Evolutionary conservation across 2,329 filamentous ascomycete species (phyloP).

Genomic region (Aspergillus pseudoglaucus): DNA sequence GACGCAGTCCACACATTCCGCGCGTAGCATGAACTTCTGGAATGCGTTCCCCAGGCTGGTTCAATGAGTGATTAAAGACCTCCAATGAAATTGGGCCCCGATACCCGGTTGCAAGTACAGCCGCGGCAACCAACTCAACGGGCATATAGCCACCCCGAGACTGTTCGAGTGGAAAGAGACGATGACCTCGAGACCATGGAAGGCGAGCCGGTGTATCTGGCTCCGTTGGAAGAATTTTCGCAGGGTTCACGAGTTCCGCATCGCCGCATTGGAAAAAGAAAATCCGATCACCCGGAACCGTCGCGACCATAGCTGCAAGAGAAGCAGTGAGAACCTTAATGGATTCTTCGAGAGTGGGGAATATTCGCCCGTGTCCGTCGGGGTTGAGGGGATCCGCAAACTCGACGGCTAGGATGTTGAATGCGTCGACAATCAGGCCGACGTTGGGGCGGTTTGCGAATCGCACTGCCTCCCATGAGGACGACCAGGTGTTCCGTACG

Average conservation of each 20-base stretch:
- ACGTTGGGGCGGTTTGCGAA: conserved; percentile 27
- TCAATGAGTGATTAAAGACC: conserved; percentile 26
- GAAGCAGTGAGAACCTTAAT: conserved; percentile 19
- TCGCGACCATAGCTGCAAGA: conserved; percentile 15
- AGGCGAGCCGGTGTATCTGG: conserved; percentile 18
- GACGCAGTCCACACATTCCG: conserved; percentile 16
- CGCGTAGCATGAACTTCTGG: conserved; percentile 19
- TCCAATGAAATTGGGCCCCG: conserved; percentile 26
- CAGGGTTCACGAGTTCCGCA: conserved; percentile 22
- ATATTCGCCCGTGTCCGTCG: conserved; percentile 23
- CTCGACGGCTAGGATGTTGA: conserved; percentile 28
- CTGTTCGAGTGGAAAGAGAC: conserved; percentile 23
- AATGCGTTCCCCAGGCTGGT: conserved; percentile 11
- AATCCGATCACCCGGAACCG: conserved; percentile 25
- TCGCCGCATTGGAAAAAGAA: conserved; percentile 30
- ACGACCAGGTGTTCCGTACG: conserved; percentile 26
- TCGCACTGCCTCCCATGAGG: conserved; percentile 27
- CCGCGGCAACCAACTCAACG: conserved; percentile 23
- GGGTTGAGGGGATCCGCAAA: conserved; percentile 26
- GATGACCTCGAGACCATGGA: conserved; percentile 27
- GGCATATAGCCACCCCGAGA: conserved; percentile 26
- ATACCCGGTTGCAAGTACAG: conserved; percentile 27
- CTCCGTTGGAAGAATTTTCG: conserved; percentile 13
- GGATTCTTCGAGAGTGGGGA: conserved; percentile 20
- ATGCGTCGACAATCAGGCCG: conserved; percentile 26